Conservation (phyloP, 805 yeast species). For the Brettanomyces bruxellensis region DNA sequence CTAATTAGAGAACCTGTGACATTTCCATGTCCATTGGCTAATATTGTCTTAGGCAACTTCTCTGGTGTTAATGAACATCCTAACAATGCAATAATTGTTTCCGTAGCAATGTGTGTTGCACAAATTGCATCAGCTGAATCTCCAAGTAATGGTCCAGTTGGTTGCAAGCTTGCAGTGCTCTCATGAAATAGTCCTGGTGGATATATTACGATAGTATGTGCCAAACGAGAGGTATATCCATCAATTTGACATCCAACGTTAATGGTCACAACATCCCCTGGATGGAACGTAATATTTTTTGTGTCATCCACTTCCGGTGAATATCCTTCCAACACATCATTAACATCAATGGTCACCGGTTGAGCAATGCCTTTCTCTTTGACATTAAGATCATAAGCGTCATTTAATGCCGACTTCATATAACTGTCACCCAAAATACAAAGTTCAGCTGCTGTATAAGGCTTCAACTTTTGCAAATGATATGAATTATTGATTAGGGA, state of each 20-base stretch:
- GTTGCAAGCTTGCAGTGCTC: conserved; percentile 23
- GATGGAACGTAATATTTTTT: conserved; percentile 36
- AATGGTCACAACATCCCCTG: conserved; percentile 83
- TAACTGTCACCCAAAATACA: conserved; percentile 79
- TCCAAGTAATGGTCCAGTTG: conserved; percentile 77
- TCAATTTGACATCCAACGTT: conserved; percentile 88
- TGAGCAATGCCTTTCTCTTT: conserved; percentile 87
- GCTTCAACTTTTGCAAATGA: conserved; percentile 44
- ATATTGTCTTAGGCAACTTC: conserved; percentile 50
- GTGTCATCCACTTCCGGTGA: conserved; percentile 78
- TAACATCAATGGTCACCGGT: conserved; percentile 85
- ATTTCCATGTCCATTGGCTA: conserved; percentile 18
- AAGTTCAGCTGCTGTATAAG: conserved; percentile 54
- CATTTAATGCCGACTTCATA: conserved; percentile 48
- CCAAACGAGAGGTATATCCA: conserved; percentile 81
- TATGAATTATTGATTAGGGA: conserved; percentile 65
- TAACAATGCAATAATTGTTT: conserved; percentile 70
- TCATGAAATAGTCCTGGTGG: conserved; percentile 33
- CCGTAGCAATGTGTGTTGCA: conserved; percentile 85
- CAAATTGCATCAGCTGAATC: conserved; percentile 80
- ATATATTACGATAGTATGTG: conserved; percentile 81
- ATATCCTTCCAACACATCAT: conserved; percentile 69
- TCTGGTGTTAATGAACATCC: conserved; percentile 71
- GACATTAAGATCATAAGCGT: conserved; percentile 52
- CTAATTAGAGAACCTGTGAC: conserved; percentile 70